Base-by-base conservation (phyloP, 495 filamentous ascomycete genomes). In the Ramalina intermedia region DNA sequence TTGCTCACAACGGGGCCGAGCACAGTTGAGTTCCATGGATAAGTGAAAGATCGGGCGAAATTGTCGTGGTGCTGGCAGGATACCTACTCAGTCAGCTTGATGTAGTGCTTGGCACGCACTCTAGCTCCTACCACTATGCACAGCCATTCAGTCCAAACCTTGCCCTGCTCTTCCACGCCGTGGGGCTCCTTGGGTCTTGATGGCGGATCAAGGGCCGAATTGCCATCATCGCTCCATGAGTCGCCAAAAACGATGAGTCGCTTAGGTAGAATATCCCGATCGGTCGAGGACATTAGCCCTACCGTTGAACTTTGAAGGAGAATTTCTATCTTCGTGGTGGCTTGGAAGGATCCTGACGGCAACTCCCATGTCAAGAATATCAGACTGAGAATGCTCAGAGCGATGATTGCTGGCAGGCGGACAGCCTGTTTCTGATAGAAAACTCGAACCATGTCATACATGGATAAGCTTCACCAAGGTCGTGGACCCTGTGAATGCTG, bases 171-270 rank as follows among this genome's bases (percentile, higher is more conserved):
- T 2, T 65, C 57, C 21, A 59, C 60, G 6, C 45, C 27, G 4
- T 20, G 37, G 13, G 65, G 50, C 9, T 38, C 2, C 38, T 37
- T 18, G 3, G 46, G 37, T 35, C 42, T 46, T 9, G 54, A 23
- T 43, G 50, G 54, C 20, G 47, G 50, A 38, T 56, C 43, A 18
- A 56, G 48, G 24, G 54, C 47, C n/a, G 53, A 53, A 36, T 50
- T 59, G 55, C 67, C 58, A 54, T 67, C 68, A 44, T 69, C 69
- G 37, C 68, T 71, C 70, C 69, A 72, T 13, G 70, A 69, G 52
- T 74, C 69, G 1, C 69, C 69, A 50, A 72, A 74, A 3, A 71
- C 64, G 2, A 72, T 63, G 41, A 73, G 56, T 57, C 70, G 46
- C 41, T 51, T 37, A 20, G 54, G 54, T 12, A 46, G 44, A 13